Conservation (phyloP, 371 early-diverging fungal species). For the Zopfochytrium polystomum region DNA sequence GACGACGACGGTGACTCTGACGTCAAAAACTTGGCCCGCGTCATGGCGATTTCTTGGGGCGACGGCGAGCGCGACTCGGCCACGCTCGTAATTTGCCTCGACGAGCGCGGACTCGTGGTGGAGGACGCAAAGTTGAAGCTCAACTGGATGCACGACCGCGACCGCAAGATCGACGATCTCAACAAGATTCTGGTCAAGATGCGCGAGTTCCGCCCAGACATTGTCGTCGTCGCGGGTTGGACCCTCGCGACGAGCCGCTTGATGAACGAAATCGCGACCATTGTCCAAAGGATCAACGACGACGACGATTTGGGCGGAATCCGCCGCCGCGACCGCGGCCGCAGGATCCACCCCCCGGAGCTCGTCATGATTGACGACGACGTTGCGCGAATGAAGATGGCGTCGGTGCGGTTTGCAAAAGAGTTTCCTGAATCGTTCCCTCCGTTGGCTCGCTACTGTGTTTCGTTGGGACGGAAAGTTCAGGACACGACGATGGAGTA, state of each 20-base stretch:
- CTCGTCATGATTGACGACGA: conserved; percentile 81
- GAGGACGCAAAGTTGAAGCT: conserved; percentile 58
- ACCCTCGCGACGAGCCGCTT: conserved; percentile 57
- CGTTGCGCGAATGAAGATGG: conserved; percentile 78
- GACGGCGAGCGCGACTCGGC: conserved; percentile 66
- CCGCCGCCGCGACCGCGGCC: conserved; percentile 39
- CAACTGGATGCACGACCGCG: conserved; percentile 48
- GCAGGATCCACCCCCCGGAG: conserved; percentile 8
- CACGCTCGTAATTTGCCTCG: conserved; percentile 69
- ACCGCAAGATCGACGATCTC: conserved; percentile 59
- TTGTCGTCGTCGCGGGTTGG: conserved; percentile 78
- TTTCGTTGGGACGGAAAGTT: conserved; percentile 77
- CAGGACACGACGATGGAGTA: conserved; percentile 87
- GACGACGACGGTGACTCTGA: conserved; percentile 40
- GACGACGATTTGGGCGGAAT: conserved; percentile 11
- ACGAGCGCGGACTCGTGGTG: conserved; percentile 70
- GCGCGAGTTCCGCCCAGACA: conserved; percentile 57
- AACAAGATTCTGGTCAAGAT: conserved; percentile 39
- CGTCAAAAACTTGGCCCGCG: conserved; percentile 65
- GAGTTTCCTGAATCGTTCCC: conserved; percentile 74
- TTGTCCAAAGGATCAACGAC: conserved; percentile 21
- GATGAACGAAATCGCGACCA: conserved; percentile 41
- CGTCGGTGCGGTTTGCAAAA: conserved; percentile 65
- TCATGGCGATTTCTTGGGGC: conserved; percentile 81
- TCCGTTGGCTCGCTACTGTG: conserved; percentile 78